Evolutionary conservation across 2,329 filamentous ascomycete genomes (phyloP), one percentile per base, ranked within the genome.

Genomic region (Colletotrichum orchidophilum): DNA sequence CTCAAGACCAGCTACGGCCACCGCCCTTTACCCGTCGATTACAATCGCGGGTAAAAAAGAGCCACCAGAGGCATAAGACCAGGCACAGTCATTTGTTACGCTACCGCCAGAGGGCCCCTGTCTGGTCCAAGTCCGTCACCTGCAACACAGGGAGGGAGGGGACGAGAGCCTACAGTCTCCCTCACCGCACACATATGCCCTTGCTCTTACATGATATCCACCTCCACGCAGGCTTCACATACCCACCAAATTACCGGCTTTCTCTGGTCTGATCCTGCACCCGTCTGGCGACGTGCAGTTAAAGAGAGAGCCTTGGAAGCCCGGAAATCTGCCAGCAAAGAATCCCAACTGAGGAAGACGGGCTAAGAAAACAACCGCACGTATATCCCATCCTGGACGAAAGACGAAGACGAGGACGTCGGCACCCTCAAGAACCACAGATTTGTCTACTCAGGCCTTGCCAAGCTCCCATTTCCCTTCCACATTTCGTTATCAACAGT

Each of bases 161-260:
- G 54, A 24, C n/a, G n/a, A 27, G 31, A 39, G 57, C 35, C 35
- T 26, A 50, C 58, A 58, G 33, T 21, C 31, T 33, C 53, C 52
- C 42, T 65, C 46, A 63, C 66, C 66, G 66, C 66, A 59, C 53
- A 50, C 33, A 5, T 55, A 61, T 46, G 33, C 46, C 33, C 57
- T 53, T 55, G 35, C 24, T 42, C 52, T 15, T 31, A 46, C 33
- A 39, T 27, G 24, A 66, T 54, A 54, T 60, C 54, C 52, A 61
- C 35, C 50, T 53, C 29, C 39, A 39, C 27, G 31, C 60, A 55
- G 31, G 21, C 49, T 39, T 27, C 60, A 27, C 18, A 11, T 21
- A 52, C 9, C 21, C 49, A 52, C 27, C 24, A 26, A 26, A 26
- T 31, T 53, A 21, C 46, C 35, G 26, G 26, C 53, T 46, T 65